phyloP scores from a whole-genome alignment of 352 stramenopile genomes.

The Globisporangium irregulare region DNA sequence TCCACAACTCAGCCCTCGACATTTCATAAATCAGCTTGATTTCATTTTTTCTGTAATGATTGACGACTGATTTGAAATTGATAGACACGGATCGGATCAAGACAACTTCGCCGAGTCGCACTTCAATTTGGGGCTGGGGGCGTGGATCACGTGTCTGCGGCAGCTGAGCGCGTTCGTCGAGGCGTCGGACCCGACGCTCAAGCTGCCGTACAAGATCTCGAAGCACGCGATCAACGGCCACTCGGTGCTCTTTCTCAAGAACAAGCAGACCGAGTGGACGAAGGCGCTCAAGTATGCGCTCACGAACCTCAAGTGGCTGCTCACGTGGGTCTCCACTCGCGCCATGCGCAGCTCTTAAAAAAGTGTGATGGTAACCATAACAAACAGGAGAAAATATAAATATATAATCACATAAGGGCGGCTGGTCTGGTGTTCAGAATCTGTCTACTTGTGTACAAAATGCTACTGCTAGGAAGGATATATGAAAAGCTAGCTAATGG shows the following conservation, averaged over 20 bases:
- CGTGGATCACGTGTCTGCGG: slow-evolving; percentile 73
- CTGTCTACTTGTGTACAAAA: slow-evolving; percentile 22
- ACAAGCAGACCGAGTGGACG: slow-evolving; percentile 83
- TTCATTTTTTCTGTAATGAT: slow-evolving; percentile 14
- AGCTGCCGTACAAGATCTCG: slow-evolving; percentile 77
- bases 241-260: slow-evolving; percentile 75
- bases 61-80: slow-evolving; percentile 9
- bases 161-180: slow-evolving; percentile 65
- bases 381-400: slow-evolving; percentile 10
- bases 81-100: slow-evolving; percentile 77
- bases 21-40: not conserved
- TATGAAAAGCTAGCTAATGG: not conserved
- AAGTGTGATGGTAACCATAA: not conserved
- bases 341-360: slow-evolving; percentile 15
- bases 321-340: slow-evolving; percentile 60
- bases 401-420: slow-evolving; percentile 13
- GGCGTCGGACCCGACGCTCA: slow-evolving; percentile 52
- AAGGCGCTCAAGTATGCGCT: slow-evolving; percentile 84
- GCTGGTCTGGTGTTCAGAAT: not conserved
- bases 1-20: not conserved
- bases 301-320: slow-evolving; percentile 84
- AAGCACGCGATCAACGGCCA: slow-evolving; percentile 68
- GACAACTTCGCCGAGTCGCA: slow-evolving; percentile 84
- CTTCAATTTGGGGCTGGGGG: slow-evolving; percentile 82
- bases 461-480: not conserved